Percentiles rank a stretch among this genome's conserved stretches.
These are phyloP conservation scores for Trichoderma harzianum DNA, from an alignment of 2,329 filamentous ascomycete species.

Conservation along the genomic window DNA sequence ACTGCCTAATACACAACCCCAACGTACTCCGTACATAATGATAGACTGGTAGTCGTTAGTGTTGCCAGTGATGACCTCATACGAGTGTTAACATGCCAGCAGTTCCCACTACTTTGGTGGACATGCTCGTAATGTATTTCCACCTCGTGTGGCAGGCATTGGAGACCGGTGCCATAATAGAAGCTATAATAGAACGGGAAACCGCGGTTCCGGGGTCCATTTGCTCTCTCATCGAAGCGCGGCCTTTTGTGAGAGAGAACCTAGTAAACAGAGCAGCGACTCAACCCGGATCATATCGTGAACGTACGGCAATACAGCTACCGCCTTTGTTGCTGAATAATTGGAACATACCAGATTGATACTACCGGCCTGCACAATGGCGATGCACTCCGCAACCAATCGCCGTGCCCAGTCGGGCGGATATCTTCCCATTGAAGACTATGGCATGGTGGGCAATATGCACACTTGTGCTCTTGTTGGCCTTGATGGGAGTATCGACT, in stretches of 20 bases:
- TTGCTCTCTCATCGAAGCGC: background rate
- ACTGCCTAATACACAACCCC: background rate
- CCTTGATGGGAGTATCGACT: constrained; percentile 71
- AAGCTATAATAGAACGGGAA: background rate
- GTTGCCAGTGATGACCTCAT: background rate
- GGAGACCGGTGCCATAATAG: background rate
- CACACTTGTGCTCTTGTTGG: constrained; percentile 72
- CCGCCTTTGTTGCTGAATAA: background rate
- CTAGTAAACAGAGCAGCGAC: background rate
- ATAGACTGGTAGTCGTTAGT: background rate
- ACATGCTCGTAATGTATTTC: background rate
- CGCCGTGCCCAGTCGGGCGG: constrained; percentile 40
- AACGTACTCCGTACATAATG: background rate
- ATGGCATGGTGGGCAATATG: constrained; percentile 80
- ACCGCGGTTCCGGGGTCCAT: background rate
- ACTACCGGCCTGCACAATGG: constrained; percentile 26
- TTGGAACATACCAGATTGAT: background rate
- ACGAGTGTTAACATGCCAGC: background rate
- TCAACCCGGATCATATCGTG: background rate
- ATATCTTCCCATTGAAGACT: constrained; percentile 67
- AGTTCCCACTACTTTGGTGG: background rate
- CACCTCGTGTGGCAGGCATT: background rate
- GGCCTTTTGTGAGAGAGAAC: background rate
- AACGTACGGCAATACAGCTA: background rate
- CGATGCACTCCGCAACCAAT: constrained; percentile 31